Base-by-base conservation (phyloP, 2,329 filamentous ascomycete species). In the Arthrobotrys megalospora region DNA sequence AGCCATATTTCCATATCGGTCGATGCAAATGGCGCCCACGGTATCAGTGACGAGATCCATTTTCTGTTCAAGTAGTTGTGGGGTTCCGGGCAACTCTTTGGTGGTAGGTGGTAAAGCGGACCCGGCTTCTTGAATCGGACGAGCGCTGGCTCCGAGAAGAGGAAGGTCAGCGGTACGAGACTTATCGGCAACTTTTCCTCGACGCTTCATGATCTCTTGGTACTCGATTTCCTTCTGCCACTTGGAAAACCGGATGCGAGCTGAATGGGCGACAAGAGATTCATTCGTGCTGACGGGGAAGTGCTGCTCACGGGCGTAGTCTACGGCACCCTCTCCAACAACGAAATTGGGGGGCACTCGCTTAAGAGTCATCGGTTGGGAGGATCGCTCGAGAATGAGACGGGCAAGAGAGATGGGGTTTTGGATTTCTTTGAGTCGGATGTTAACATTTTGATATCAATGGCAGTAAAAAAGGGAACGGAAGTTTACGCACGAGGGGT, bases 271-370 rank as follows among this genome's bases (percentile, higher is more conserved):
- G n/a, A 97, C 88, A 16, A 99, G 87, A 50, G 87, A 88, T 50
- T 96, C 92, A 81, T 93, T 90, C 5, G 90, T 88, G n/a, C 94
- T 87, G 10, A 93, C 86, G 0, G 88, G 86, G 83, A 98, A 89
- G 7, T 92, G 91, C 80, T 94, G 89, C 76, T 95, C 90, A 78
- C 89, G 89, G 0, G 95, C 96, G 84, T 96, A 99, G n/a, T 91
- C 89, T 50, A 89, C 91, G 14, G 96, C 96, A 10, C 96, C 96
- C 80, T 92, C 88, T 38, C 93, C 93, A 10, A 97, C 92, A 1
- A 99, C 88, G 24, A 97, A 89, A 82, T 97, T 98, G 8, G 96
- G 96, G 7, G 96, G 94, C 3, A 99, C 94, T 70, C 96, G 91
- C 68, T 92, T 90, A 63, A 98, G 88, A 6, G 93, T 93, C n/a